Percentiles rank a stretch among this genome's conserved stretches.
These are phyloP conservation scores for Kodamaea sp. DNA, from an alignment of 1,139 yeast species.

Conservation along the genomic window DNA sequence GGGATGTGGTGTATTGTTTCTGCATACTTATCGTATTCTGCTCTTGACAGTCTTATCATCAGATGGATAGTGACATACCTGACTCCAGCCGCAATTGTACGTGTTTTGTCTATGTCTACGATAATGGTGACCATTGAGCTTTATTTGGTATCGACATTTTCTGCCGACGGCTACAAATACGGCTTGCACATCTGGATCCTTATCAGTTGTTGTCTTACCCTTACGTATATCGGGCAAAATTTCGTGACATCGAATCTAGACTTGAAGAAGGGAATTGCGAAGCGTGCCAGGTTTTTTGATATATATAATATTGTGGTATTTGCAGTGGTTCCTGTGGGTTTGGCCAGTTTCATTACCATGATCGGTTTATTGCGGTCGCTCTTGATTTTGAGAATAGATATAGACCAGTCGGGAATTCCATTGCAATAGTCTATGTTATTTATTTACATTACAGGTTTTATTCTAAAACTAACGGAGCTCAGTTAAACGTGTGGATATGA, in stretches of 20 bases:
- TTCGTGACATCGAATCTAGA: constrained; percentile 86
- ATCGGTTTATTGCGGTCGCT: constrained; percentile 74
- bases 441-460: too few species aligned
- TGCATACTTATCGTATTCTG: constrained; percentile 79
- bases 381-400: constrained; percentile 71
- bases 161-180: constrained; percentile 53
- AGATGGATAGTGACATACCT: constrained; percentile 93
- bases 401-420: constrained; percentile 36
- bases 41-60: constrained; percentile 85
- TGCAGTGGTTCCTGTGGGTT: constrained; percentile 95
- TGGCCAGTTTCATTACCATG: constrained; percentile 94
- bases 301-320: constrained; percentile 86
- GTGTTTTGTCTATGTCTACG: constrained; percentile 81
- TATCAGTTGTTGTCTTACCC: constrained; percentile 80
- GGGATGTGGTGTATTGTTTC: constrained; percentile 86
- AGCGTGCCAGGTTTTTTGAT: constrained; percentile 65
- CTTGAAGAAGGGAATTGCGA: constrained; percentile 37
- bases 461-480: too few species aligned
- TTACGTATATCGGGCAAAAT: constrained; percentile 82
- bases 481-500: too few species aligned
- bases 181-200: constrained; percentile 90
- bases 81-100: constrained; percentile 80
- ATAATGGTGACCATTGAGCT: constrained; percentile 71
- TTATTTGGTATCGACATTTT: constrained; percentile 60
- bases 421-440: neutral